These are phyloP conservation scores for Linnemannia schmuckeri DNA, from an alignment of 192 early-diverging fungal genomes.

Conservation along the genomic window DNA sequence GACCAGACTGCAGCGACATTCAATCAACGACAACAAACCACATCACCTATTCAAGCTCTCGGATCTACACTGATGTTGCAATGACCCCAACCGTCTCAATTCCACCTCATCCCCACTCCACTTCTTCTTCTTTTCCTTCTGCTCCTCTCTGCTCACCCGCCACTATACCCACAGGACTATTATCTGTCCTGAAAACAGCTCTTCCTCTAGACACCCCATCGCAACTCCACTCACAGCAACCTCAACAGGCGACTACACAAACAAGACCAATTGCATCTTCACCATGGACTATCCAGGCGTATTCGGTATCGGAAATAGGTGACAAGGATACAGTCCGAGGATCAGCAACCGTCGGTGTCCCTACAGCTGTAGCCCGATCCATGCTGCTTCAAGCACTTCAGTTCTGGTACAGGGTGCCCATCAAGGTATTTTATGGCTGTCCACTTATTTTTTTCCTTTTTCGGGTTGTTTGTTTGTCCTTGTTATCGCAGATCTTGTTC, in stretches of 20 bases:
- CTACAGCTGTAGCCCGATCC: slow-evolving; percentile 67
- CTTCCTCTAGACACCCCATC: background rate
- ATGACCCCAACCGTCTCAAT: background rate
- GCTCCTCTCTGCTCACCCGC: background rate
- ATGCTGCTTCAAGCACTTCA: slow-evolving; percentile 66
- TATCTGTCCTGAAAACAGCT: background rate
- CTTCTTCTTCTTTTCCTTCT: background rate
- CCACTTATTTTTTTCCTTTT: slow-evolving; percentile 1
- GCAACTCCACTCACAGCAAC: background rate
- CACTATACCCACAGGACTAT: background rate
- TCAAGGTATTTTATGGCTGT: slow-evolving; percentile 60
- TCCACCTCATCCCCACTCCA: background rate
- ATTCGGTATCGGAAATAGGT: slow-evolving; percentile 30
- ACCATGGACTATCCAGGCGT: slow-evolving; percentile 15
- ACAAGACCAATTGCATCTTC: background rate
- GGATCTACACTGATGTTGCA: background rate
- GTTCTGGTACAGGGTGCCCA: slow-evolving; percentile 69
- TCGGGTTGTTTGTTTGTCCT: background rate
- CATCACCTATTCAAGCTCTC: background rate
- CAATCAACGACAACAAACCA: background rate
- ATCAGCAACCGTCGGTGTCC: slow-evolving; percentile 65
- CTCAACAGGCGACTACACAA: background rate
- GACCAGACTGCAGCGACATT: background rate
- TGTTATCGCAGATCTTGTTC: background rate
- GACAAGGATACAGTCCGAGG: slow-evolving; percentile 64